These are phyloP conservation scores for Fusarium domesticum DNA, from an alignment of 2,329 filamentous ascomycete genomes.

Conservation along the genomic window DNA sequence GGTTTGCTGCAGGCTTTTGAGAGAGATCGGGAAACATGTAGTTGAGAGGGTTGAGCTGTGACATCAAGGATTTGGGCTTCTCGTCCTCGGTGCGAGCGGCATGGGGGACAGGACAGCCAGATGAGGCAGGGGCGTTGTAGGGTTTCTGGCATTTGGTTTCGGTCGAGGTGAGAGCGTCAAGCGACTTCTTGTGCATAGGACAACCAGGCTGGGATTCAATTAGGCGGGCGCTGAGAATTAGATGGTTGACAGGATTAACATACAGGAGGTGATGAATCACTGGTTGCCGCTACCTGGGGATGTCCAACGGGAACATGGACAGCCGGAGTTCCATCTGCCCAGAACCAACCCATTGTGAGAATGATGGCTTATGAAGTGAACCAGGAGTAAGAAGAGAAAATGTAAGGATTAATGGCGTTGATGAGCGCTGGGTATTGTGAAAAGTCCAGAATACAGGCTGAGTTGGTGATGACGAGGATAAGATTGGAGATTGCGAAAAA, in stretches of 20 bases:
- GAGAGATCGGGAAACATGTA: conserved; percentile 92
- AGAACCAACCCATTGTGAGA: conserved; percentile 59
- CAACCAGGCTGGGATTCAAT: conserved; percentile 45
- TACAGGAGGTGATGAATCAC: conserved; percentile 35
- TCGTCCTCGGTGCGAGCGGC: conserved; percentile 31
- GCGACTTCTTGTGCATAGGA: conserved; percentile 56
- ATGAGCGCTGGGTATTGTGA: background rate
- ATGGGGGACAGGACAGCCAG: conserved; percentile 45
- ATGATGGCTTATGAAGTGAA: background rate
- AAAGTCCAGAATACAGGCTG: conserved; percentile 4
- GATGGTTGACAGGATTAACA: conserved; percentile 8
- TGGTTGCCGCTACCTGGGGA: conserved; percentile 27
- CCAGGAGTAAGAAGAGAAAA: conserved; percentile 1
- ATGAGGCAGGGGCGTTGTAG: conserved; percentile 19
- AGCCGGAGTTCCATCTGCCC: conserved; percentile 50
- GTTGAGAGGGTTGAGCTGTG: conserved; percentile 70
- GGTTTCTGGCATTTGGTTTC: conserved; percentile 24
- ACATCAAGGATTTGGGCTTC: conserved; percentile 47
- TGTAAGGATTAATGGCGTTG: background rate
- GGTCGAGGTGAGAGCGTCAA: conserved; percentile 44
- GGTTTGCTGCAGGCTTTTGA: conserved; percentile 71
- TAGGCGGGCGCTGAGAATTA: conserved; percentile 12
- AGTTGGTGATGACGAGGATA: conserved; percentile 16
- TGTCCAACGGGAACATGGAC: conserved; percentile 35
- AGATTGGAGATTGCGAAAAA: conserved; percentile 13